A percentile compares a stretch with the other conserved stretches of the same genome.
phyloP scores from a whole-genome alignment of 331 rosid species.

The Pyrus hybrid region DNA sequence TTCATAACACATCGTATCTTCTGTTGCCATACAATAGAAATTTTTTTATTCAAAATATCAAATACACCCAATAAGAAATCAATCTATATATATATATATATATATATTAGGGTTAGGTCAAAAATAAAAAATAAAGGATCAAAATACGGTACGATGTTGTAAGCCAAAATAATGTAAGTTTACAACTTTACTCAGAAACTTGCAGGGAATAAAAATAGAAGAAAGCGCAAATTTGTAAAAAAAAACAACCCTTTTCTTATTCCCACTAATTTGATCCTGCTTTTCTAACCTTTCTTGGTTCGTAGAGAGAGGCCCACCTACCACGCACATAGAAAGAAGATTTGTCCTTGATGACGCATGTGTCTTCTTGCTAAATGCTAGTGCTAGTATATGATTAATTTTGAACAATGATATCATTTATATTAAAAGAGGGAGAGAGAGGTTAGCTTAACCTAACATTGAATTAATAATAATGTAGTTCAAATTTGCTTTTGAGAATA shows the following conservation, averaged over 20 bases:
- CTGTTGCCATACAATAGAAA: too few relatives aligned
- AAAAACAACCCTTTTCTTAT: neutral
- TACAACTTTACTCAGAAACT: too few relatives aligned
- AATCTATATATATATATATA: too few relatives aligned
- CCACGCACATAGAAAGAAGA: neutral
- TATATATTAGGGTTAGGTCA: too few relatives aligned
- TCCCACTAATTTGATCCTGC: neutral
- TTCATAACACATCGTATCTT: too few relatives aligned
- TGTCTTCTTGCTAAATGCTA: neutral
- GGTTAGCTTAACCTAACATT: neutral
- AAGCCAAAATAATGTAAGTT: too few relatives aligned
- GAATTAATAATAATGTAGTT: accelerated
- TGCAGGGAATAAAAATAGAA: too few relatives aligned
- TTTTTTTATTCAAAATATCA: too few relatives aligned
- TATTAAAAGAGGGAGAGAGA: too few relatives aligned
- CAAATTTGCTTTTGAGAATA: accelerated
- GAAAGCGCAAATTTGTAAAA: neutral
- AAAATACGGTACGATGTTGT: neutral
- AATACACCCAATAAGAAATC: neutral
- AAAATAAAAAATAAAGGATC: neutral
- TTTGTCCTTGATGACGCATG: neutral
- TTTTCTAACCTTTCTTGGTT: neutral
- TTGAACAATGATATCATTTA: too few relatives aligned
- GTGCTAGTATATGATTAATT: too few relatives aligned
- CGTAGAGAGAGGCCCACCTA: neutral